Evolutionary conservation across 116 monocot genomes (phyloP), one percentile per base, ranked within the genome.

Genomic region (Phalaenopsis hybrid): DNA sequence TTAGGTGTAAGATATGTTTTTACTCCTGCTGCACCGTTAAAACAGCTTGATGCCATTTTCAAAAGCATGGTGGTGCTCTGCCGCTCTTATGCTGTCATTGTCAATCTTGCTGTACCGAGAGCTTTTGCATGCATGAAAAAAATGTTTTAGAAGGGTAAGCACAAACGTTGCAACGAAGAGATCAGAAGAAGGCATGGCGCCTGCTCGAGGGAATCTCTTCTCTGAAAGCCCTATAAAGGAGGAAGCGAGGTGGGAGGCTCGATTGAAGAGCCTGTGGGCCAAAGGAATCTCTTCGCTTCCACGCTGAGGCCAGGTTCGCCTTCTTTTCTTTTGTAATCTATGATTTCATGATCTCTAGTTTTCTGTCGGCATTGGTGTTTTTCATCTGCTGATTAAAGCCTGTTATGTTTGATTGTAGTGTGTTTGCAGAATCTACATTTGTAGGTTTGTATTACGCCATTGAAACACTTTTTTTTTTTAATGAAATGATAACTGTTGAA

Each of bases 151-250:
- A 72, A 72, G 8, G 8, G 23, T 21, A n/a, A 63, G 63, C 63
- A 33, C 34, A 72, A 72, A 34, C 12, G 72, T 72, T 72, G 72
- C 28, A 72, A 34, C 20, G 65, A 5, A 7, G 25, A 25, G 65
- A 25, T 13, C 28, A 12, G 12, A 33, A 15, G 72, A 3, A 72
- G 72, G 34, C 3, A 72, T 72, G 72, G 72, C 11, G 72, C 72
- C 34, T 37, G 34, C 17, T 72, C 72, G 72, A 72, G 72, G 72
- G 72, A 72, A 72, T 72, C 72, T 72, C 8, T 37, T 16, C 34
- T 72, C 72, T 15, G 72, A 72, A 72, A 72, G 23, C 13, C 72
- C 34, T 72, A 72, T 72, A 72, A 72, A 72, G 72, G 34, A 37
- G 28, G 72, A 28, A 33, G 34, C 12, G 72, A 72, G 37, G 72